Base-by-base conservation (phyloP, 192 early-diverging fungal genomes). In the Coemansia sp. region DNA sequence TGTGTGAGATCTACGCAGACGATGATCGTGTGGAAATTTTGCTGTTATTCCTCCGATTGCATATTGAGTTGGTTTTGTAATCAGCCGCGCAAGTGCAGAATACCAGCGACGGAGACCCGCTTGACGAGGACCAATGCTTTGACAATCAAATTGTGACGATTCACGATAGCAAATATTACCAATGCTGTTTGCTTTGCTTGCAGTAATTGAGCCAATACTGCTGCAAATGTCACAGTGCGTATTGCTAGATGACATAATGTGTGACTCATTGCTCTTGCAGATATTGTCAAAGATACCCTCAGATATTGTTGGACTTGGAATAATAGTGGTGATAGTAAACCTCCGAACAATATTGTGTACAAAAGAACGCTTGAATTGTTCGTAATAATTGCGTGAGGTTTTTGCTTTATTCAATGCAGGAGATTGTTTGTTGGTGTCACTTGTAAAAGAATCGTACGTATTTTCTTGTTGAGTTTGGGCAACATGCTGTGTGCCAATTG, bases 261-360 rank as follows among this genome's bases (percentile, higher is more conserved):
- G 26, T n/a, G n/a, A 49, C 31, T 28, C 27, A 24, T 30, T 25
- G 30, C 56, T 22, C 14, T 47, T 58, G 49, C 60, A 67, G 24
- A 73, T 69, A 23, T 27, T 48, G 61, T 73, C 64, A 12, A 73
- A 79, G 48, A 79, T 79, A 57, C 58, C 64, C n/a, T 64, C 56
- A 6, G 71, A 27, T 4, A 78, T 9, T 9, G 76, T 78, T 2
- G 77, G 72, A 67, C 77, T 80, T 0, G 78, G 78, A 23, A 81
- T 81, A 41, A 72, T 69, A 31, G 69, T 74, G 62, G 69, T 68
- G 41, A 81, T 71, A 34, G 61, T 58, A 25, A 80, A 74, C 28
- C 62, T 66, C 19, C 78, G 68, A 18, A 62, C 58, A 23, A 81
- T 31, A n/a, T 47, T 69, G 49, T 31, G 51, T 6, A 67, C 59